phyloP scores from a whole-genome alignment of 2,329 filamentous ascomycete species.

The Cadophora sp. region DNA sequence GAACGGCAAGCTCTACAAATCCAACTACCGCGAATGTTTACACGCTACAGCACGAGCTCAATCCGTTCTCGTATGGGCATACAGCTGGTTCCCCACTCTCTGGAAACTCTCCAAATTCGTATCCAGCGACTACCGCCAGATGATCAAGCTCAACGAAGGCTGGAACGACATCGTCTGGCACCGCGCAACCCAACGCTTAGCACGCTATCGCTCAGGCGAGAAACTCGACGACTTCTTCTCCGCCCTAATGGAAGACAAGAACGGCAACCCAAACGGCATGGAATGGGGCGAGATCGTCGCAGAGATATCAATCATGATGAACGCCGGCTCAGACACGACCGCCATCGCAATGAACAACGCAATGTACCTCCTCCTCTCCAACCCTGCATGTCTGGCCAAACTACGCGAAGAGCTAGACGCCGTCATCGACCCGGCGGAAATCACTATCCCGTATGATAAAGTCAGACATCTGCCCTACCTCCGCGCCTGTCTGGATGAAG shows the following conservation, averaged over 20 bases:
- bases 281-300: slow-evolving; percentile 65
- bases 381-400: slow-evolving; percentile 50
- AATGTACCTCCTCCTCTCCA: slow-evolving; percentile 58
- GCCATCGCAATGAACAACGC: slow-evolving; percentile 60
- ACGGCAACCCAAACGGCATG: slow-evolving; percentile 51
- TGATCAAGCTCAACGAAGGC: slow-evolving; percentile 50
- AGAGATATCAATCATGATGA: slow-evolving; percentile 59
- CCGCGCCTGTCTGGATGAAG: slow-evolving; percentile 58
- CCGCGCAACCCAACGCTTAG: slow-evolving; percentile 52
- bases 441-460: slow-evolving; percentile 56
- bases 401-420: slow-evolving; percentile 55
- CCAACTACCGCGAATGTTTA: slow-evolving; percentile 57
- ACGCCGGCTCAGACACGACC: slow-evolving; percentile 57
- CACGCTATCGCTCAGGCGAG: slow-evolving; percentile 57
- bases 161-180: slow-evolving; percentile 57
- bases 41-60: slow-evolving; percentile 59
- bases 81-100: slow-evolving; percentile 57
- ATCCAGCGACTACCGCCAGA: slow-evolving; percentile 50
- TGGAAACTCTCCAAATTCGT: slow-evolving; percentile 56
- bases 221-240: slow-evolving; percentile 66
- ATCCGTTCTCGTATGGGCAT: slow-evolving; percentile 57
- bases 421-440: slow-evolving; percentile 51
- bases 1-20: slow-evolving; percentile 54
- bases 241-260: slow-evolving; percentile 57
- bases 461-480: slow-evolving; percentile 60